Base-by-base conservation (phyloP, 2,329 filamentous ascomycete genomes). In the Cercospora beticola region DNA sequence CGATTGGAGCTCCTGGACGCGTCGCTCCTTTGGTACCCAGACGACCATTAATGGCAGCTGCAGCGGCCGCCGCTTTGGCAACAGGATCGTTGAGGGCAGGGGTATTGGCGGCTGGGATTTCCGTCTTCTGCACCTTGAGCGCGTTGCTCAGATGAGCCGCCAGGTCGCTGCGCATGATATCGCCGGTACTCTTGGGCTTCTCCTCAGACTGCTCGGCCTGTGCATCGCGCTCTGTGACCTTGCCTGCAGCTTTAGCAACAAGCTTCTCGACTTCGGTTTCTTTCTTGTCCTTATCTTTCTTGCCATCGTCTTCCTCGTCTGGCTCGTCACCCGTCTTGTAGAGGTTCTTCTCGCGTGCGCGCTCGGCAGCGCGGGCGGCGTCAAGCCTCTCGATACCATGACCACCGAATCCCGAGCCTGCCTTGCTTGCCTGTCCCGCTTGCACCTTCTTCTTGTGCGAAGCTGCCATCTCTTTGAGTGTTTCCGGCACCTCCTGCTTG, bases 351-450 rank as follows among this genome's bases (percentile, higher is more conserved):
- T 97, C 93, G 68, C 93, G 90, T 75, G 91, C 88, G 72, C 93
- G 91, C 54, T 94, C 91, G 6, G 92, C 90, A 78, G 97, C 93
- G 77, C 94, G 92, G 75, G 97, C 92, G 76, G 94, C 91, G 79
- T 98, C 94, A 52, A 98, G 89, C 58, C 90, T 89, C 78, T 98
- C 95, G 36, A 99, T 86, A 68, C 95, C 95, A 78, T 97, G 97
- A 66, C 95, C 95, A 75, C 94, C 94, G 75, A 99, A 99, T 2
- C 95, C 95, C 67, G 91, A 92, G 23, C 89, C 90, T 65, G 81
- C 85, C 71, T 93, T 90, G 80, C 97, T 97, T 74, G 93, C 93
- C 78, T 96, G 95, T 60, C 94, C 95, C 7, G 90, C 87, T 81
- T 97, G 97, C 76, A 97, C 92, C 81, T 97, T 97, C 74, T 96